phyloP scores from a whole-genome alignment of 371 early-diverging fungal genomes.

The Sporodiniella umbellata region DNA sequence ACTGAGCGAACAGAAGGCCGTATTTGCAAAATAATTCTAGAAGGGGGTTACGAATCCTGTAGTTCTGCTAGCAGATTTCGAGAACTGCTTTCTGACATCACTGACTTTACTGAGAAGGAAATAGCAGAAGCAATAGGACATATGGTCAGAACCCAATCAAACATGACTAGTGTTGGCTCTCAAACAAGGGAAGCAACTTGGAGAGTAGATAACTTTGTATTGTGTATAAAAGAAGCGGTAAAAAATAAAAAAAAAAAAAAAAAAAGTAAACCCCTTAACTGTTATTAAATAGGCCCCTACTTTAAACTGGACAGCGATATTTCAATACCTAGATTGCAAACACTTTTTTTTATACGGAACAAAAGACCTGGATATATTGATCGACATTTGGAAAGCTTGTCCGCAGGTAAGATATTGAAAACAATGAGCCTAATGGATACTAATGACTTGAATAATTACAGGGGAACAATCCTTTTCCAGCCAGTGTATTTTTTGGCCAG shows the following conservation, averaged over 20 bases:
- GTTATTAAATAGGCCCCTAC: slow-evolving; percentile 46
- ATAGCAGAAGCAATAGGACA: slow-evolving; percentile 71
- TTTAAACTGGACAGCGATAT: slow-evolving; percentile 65
- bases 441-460: no score
- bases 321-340: slow-evolving; percentile 66
- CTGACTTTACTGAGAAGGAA: slow-evolving; percentile 49
- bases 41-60: slow-evolving; percentile 60
- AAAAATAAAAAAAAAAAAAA: slow-evolving; percentile 9
- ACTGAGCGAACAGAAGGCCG: slow-evolving; percentile 27
- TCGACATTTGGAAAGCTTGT: slow-evolving; percentile 61
- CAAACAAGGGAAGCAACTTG: slow-evolving; percentile 41
- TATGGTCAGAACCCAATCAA: slow-evolving; percentile 66
- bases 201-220: slow-evolving; percentile 68
- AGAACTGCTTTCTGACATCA: slow-evolving; percentile 32
- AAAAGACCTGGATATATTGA: slow-evolving; percentile 62
- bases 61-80: slow-evolving; percentile 42
- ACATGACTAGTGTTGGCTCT: slow-evolving; percentile 47
- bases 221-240: slow-evolving; percentile 55
- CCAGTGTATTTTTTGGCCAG: slow-evolving; percentile 66
- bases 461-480: slow-evolving; percentile 57
- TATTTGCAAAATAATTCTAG: slow-evolving; percentile 52
- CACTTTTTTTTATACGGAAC: slow-evolving; percentile 65
- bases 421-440: no score
- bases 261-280: no score
- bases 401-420: slow-evolving; percentile 44